Conservation (phyloP, 73 alveolate genomes). For the Durusdinium trenchii region DNA sequence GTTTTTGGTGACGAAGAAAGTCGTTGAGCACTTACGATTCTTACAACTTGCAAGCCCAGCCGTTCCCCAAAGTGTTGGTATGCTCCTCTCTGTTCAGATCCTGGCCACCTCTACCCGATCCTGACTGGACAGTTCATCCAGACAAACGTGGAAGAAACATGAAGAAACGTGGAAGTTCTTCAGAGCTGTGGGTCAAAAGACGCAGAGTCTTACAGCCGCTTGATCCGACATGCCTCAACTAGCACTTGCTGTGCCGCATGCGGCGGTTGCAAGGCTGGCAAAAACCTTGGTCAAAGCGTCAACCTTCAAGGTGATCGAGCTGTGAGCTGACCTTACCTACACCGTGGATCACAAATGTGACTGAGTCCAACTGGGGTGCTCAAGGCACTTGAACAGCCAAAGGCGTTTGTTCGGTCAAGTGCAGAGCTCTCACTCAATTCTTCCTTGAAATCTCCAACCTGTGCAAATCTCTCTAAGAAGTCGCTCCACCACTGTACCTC, state of each 20-base stretch:
- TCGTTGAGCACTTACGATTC: too few species aligned
- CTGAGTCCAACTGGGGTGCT: background rate
- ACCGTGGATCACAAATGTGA: background rate
- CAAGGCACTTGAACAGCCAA: background rate
- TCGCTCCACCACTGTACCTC: too few species aligned
- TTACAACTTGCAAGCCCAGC: too few species aligned
- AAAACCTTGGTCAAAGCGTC: background rate
- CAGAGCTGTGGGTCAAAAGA: too few species aligned
- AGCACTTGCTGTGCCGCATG: slow-evolving; percentile 81
- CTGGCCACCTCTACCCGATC: too few species aligned
- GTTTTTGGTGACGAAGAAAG: too few species aligned
- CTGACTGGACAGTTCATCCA: too few species aligned
- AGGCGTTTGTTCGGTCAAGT: background rate
- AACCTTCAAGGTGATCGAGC: too few species aligned
- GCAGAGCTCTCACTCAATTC: background rate
- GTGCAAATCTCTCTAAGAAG: background rate
- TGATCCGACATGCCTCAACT: slow-evolving; percentile 40
- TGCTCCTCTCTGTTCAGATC: too few species aligned
- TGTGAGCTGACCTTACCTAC: background rate
- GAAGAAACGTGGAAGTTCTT: too few species aligned
- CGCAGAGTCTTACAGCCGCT: background rate
- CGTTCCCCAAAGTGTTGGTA: too few species aligned
- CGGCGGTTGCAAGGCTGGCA: slow-evolving; percentile 88
- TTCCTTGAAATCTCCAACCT: background rate
- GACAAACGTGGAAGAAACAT: too few species aligned